Conservation (phyloP, 164 flowering plant species). For the Nymphaea thermarum region DNA sequence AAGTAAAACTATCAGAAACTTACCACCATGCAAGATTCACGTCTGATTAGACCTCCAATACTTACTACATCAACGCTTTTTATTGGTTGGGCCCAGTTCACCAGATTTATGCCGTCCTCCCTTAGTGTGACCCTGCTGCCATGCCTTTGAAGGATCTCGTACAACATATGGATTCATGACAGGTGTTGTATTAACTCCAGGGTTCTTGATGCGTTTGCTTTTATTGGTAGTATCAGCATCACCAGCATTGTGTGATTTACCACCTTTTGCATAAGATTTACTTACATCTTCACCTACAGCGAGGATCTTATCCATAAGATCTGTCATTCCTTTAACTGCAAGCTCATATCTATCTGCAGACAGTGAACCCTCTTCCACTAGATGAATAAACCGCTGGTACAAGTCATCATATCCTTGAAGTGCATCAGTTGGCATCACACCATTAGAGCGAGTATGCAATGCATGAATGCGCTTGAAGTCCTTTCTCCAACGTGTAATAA, state of each 20-base stretch:
- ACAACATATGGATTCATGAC: neutral
- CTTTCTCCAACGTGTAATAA: constrained; percentile 53
- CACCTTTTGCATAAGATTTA: neutral
- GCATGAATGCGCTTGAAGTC: constrained; percentile 29
- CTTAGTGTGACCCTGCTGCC: neutral
- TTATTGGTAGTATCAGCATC: neutral
- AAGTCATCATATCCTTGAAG: constrained; percentile 52
- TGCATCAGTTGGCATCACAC: constrained; percentile 35
- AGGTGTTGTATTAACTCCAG: neutral
- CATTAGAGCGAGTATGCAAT: constrained; percentile 25
- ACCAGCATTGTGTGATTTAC: neutral
- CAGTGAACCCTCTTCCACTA: constrained; percentile 42
- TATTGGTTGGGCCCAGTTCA: neutral
- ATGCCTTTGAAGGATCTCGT: neutral
- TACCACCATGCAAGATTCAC: neutral
- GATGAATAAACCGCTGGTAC: constrained; percentile 42
- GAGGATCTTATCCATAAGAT: constrained; percentile 44
- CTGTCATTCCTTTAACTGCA: constrained; percentile 54
- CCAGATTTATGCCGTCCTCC: neutral
- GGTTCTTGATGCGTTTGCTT: neutral
- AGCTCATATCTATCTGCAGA: constrained; percentile 43
- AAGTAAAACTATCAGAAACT: neutral
- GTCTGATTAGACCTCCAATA: neutral
- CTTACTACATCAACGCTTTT: neutral
- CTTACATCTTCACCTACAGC: constrained; percentile 20